Base-by-base conservation (phyloP, 805 yeast species). In the Monosporozyma unispora region DNA sequence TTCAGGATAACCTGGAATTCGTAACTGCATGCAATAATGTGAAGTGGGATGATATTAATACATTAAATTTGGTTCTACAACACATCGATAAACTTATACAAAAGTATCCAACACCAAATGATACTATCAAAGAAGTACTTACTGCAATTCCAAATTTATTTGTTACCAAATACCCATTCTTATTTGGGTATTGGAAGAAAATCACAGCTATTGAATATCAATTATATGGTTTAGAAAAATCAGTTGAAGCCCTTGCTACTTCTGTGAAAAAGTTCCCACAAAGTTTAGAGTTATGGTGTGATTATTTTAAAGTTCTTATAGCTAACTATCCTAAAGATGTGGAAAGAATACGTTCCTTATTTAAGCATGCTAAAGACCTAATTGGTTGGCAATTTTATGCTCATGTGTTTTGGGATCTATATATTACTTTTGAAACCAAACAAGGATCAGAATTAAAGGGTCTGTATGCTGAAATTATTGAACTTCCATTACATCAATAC, bases 401-500 rank as follows among this genome's bases (percentile, higher is more conserved):
- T 1, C 95, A 89, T 62, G 72, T 80, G 0, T 68, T 90, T 45
- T 91, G 97, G 98, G 95, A 89, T 62, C 72, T 76, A 48, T 82
- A 79, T 52, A 65, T 91, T 22, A 82, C 76, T 38, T 84, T 80
- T 69, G 84, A 80, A 56, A 63, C 70, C n/a, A 57, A 62, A 10
- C 66, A 68, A 23, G 64, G 66, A 14, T 55, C 57, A 23, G 73
- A 70, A 35, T 63, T 75, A 3, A 57, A 71, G 2, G 62, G 64
- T 3, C 57, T 79, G 1, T 73, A 82, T 50, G 57, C 74, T 27
- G 68, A 69, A 50, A 66, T 81, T 44, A 64, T 80, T 38, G 60
- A 61, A 39, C 70, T 86, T 2, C 98, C 98, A 0, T 66, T 91
- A 43, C 91, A 91, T 65, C 95, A 89, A 58, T 90, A 88, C 63